Conservation (phyloP, 495 filamentous ascomycete species). For the Clavariopsis aquatica region DNA sequence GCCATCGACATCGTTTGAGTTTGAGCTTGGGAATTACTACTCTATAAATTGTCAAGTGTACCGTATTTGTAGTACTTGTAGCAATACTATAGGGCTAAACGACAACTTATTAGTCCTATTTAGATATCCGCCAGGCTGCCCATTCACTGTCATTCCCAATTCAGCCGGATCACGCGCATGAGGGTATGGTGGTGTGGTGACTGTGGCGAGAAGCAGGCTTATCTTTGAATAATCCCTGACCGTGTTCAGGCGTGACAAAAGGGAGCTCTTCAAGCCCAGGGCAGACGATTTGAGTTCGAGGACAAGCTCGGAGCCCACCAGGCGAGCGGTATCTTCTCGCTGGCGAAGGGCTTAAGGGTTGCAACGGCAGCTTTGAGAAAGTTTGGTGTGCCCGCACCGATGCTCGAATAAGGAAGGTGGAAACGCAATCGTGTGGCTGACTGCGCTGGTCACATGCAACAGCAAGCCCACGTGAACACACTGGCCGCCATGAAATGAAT, state of each 20-base stretch:
- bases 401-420: neutral
- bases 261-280: neutral
- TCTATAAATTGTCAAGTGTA: too few relatives aligned
- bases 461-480: neutral
- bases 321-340: too few relatives aligned
- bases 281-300: too few relatives aligned
- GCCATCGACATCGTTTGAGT: too few relatives aligned
- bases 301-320: too few relatives aligned
- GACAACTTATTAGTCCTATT: too few relatives aligned
- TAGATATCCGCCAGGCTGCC: neutral
- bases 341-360: too few relatives aligned
- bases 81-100: too few relatives aligned
- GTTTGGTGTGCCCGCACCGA: neutral
- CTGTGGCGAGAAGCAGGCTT: constrained; percentile 16
- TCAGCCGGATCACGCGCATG: neutral
- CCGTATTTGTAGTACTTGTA: too few relatives aligned
- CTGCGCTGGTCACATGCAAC: neutral
- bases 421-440: constrained; percentile 1
- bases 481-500: neutral
- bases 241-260: too few relatives aligned
- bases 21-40: too few relatives aligned
- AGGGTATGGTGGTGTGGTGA: constrained; percentile 23
- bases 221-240: neutral
- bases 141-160: neutral
- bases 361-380: neutral